phyloP scores from a whole-genome alignment of 257 asterid genomes.

The Cynanchum wilfordii region DNA sequence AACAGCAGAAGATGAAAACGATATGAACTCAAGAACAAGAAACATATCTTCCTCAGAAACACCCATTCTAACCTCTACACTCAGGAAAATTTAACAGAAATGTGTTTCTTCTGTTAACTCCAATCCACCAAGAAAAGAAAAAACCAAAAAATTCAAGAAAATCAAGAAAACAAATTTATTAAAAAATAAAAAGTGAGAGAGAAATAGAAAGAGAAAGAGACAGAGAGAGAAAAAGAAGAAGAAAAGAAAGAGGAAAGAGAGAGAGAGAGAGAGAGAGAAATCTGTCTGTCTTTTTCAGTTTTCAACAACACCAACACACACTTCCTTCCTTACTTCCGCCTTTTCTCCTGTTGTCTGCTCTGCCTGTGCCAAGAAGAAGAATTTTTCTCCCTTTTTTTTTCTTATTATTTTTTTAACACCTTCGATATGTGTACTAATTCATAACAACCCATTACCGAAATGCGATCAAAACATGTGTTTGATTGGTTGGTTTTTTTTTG shows the following conservation, averaged over 20 bases:
- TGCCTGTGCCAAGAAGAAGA: slow-evolving; percentile 1
- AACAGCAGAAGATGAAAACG: slow-evolving; percentile 6
- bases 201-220: neutral
- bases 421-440: too few species aligned
- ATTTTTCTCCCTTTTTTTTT: neutral
- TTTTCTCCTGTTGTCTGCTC: neutral
- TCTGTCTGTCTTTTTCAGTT: slow-evolving; percentile 7
- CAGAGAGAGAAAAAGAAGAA: neutral
- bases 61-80: slow-evolving; percentile 9
- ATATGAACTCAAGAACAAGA: slow-evolving; percentile 9
- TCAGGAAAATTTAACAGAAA: neutral
- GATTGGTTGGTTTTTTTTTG: slow-evolving; percentile 1
- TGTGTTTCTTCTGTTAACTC: neutral
- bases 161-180: neutral
- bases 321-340: neutral
- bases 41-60: slow-evolving; percentile 8
- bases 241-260: neutral
- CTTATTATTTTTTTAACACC: too few species aligned
- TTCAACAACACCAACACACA: neutral
- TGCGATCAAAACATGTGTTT: too few species aligned
- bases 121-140: neutral
- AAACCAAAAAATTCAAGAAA: fast-evolving
- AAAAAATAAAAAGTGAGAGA: neutral
- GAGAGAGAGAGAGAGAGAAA: neutral
- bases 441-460: too few species aligned